A percentile compares a stretch with the other conserved stretches of the same genome.
These are phyloP conservation scores for Botrytis elliptica DNA, from an alignment of 2,329 filamentous ascomycete genomes.

Conservation along the genomic window DNA sequence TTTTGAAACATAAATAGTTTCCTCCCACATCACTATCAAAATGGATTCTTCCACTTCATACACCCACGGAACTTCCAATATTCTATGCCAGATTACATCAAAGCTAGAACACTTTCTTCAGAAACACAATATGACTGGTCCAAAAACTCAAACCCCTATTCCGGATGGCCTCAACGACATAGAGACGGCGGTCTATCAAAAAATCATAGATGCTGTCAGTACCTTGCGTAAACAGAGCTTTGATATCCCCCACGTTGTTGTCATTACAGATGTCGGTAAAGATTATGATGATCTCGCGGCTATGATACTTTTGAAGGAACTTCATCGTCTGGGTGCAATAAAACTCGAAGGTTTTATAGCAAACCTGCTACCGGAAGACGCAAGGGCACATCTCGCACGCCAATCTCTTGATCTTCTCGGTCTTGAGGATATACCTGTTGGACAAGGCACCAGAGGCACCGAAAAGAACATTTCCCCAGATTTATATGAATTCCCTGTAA, in stretches of 20 bases:
- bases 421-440: conserved; percentile 30
- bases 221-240: not conserved
- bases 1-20: not conserved
- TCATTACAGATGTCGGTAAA: conserved; percentile 37
- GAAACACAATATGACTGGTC: not conserved
- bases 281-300: conserved; percentile 37
- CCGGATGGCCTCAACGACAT: not conserved
- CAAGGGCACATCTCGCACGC: conserved; percentile 31
- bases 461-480: conserved; percentile 7
- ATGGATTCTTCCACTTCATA: not conserved
- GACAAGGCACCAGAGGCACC: conserved; percentile 23
- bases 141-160: not conserved
- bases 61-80: not conserved
- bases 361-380: conserved; percentile 31
- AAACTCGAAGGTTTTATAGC: conserved; percentile 34
- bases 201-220: not conserved
- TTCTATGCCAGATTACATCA: not conserved
- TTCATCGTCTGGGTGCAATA: conserved; percentile 33
- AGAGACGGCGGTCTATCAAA: conserved; percentile 11
- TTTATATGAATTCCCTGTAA: conserved; percentile 30
- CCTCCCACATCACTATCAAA: not conserved
- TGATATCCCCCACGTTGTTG: conserved; percentile 28
- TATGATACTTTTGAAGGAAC: conserved; percentile 35
- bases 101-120: not conserved
- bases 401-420: conserved; percentile 31